Percentiles rank a stretch among this genome's conserved stretches.
Conservation (phyloP, 1,284 basidiomycete genomes). For the Xanthoconium separans region DNA sequence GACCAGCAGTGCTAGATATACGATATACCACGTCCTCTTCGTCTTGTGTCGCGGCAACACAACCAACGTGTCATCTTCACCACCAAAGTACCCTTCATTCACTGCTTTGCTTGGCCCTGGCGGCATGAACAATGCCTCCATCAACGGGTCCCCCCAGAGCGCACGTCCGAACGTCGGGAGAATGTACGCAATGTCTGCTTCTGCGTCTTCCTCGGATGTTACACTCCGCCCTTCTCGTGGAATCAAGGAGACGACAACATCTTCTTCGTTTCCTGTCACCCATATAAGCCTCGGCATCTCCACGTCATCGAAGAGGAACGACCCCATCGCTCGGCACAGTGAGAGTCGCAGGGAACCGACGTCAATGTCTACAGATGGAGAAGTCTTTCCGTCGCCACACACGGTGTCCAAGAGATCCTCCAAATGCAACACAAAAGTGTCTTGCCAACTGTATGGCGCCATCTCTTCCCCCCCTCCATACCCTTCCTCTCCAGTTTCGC, state of each 20-base stretch:
- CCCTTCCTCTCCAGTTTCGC: slow-evolving; percentile 4
- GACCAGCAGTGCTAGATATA: slow-evolving; percentile 57
- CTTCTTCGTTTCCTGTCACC: slow-evolving; percentile 56
- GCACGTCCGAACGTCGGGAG: slow-evolving; percentile 54
- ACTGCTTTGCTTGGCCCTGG: slow-evolving; percentile 49
- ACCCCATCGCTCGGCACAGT: slow-evolving; percentile 67
- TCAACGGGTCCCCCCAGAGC: slow-evolving; percentile 72
- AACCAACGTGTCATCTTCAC: slow-evolving; percentile 38
- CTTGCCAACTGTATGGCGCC: slow-evolving; percentile 66
- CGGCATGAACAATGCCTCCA: slow-evolving; percentile 60
- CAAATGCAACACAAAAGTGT: slow-evolving; percentile 59
- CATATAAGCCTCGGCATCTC: slow-evolving; percentile 65
- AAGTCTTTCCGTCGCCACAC: background rate
- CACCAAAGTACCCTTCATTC: slow-evolving; percentile 56
- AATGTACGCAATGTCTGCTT: slow-evolving; percentile 41
- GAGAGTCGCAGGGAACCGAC: slow-evolving; percentile 46
- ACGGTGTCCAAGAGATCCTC: slow-evolving; percentile 51
- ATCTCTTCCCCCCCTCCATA: slow-evolving; percentile 34
- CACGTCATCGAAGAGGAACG: slow-evolving; percentile 72
- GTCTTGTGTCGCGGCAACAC: slow-evolving; percentile 48
- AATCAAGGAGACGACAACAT: slow-evolving; percentile 43
- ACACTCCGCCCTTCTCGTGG: background rate
- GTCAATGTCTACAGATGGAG: slow-evolving; percentile 28
- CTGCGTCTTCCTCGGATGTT: slow-evolving; percentile 15
- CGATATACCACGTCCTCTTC: slow-evolving; percentile 71